Conservation (phyloP, 768 basidiomycete genomes). For the Strobilomyces echinocephalus region DNA sequence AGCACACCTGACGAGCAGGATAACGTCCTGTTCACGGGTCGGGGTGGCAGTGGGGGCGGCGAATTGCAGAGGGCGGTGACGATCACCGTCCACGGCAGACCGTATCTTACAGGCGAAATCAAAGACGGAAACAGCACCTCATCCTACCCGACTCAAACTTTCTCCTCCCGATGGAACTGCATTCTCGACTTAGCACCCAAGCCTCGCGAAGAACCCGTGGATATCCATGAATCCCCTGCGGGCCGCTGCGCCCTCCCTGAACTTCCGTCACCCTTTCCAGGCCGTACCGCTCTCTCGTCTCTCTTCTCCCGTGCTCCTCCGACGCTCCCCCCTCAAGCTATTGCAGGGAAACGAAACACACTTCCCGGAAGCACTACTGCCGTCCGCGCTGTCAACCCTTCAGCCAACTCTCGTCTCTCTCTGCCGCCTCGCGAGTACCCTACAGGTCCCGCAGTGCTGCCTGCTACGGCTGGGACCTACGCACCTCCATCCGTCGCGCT, state of each 20-base stretch:
- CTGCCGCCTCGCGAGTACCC: constrained; percentile 26
- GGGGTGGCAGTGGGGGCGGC: constrained; percentile 26
- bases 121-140: constrained; percentile 14
- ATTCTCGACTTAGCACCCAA: constrained; percentile 66
- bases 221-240: constrained; percentile 12
- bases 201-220: constrained; percentile 19
- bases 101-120: constrained; percentile 39
- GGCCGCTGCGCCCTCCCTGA: constrained; percentile 54
- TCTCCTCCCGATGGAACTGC: constrained; percentile 88
- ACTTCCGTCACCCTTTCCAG: constrained; percentile 78
- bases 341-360: constrained; percentile 59
- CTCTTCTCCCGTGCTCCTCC: constrained; percentile 21
- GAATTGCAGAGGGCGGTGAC: constrained; percentile 74
- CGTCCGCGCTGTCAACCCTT: constrained; percentile 26
- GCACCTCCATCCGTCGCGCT: constrained; percentile 35
- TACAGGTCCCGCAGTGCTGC: constrained; percentile 4
- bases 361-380: constrained; percentile 35
- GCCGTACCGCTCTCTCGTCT: constrained; percentile 24
- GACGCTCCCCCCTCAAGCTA: constrained; percentile 27
- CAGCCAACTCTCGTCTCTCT: constrained; percentile 21
- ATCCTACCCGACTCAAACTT: constrained; percentile 64
- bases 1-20: constrained; percentile 56
- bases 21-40: constrained; percentile 28
- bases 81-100: constrained; percentile 74
- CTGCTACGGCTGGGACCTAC: constrained; percentile 13